A percentile compares a stretch with the other conserved stretches of the same genome.
These are phyloP conservation scores for Mallotus japonicus DNA, from an alignment of 441 rosid genomes.

Conservation along the genomic window DNA sequence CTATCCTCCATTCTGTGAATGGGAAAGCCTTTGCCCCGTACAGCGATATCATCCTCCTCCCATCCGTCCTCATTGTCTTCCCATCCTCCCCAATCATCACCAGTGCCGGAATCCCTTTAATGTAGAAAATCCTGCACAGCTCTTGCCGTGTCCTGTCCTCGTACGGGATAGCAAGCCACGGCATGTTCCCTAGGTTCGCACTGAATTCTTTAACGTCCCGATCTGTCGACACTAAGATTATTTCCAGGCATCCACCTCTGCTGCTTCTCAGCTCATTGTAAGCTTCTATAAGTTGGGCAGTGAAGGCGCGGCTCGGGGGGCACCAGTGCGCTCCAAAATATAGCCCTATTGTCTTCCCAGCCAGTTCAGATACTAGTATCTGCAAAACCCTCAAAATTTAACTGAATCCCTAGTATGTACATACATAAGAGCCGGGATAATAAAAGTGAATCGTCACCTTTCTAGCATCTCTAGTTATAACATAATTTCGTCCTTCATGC, in stretches of 20 bases:
- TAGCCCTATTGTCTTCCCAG: constrained; percentile 73
- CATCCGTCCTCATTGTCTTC: constrained; percentile 52
- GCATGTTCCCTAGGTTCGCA: constrained; percentile 51
- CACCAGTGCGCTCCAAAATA: constrained; percentile 81
- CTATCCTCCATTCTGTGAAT: constrained; percentile 52
- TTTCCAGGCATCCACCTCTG: constrained; percentile 43
- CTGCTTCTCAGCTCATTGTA: constrained; percentile 43
- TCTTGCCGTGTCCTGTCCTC: constrained; percentile 63
- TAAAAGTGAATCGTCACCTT: constrained; percentile 37
- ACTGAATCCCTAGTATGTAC: not conserved
- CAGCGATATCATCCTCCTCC: constrained; percentile 49
- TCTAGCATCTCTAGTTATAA: constrained; percentile 46
- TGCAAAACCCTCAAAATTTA: constrained; percentile 23
- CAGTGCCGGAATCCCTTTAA: constrained; percentile 66
- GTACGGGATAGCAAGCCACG: constrained; percentile 79
- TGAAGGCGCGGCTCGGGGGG: constrained; percentile 73
- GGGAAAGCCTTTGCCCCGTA: constrained; percentile 71
- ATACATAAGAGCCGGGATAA: not conserved
- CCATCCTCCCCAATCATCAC: constrained; percentile 74
- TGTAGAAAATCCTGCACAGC: constrained; percentile 62
- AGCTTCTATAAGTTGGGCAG: constrained; percentile 52
- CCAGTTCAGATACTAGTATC: constrained; percentile 53
- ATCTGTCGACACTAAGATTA: constrained; percentile 63
- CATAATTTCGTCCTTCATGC: constrained; percentile 45
- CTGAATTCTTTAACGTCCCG: constrained; percentile 60